Conservation (phyloP, 768 basidiomycete species). For the Boletus insuetus region DNA sequence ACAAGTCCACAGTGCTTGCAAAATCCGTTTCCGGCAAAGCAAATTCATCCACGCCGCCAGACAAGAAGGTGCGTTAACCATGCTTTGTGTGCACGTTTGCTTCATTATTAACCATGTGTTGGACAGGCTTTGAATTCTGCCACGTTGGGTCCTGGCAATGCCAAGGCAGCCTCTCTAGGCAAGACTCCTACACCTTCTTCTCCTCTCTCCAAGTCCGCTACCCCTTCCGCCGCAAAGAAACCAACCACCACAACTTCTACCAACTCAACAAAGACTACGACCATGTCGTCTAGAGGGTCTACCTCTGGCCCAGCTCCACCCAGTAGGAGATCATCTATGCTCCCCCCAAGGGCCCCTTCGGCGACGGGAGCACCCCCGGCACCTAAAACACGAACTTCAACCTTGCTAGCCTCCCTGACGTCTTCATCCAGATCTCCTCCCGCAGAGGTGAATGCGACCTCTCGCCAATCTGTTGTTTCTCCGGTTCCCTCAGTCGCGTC, state of each 20-base stretch:
- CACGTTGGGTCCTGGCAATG: slow-evolving; percentile 58
- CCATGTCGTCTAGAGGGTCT: slow-evolving; percentile 33
- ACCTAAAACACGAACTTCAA: slow-evolving; percentile 38
- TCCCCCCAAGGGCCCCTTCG: slow-evolving; percentile 36
- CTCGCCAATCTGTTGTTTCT: slow-evolving; percentile 54
- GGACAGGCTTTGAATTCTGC: slow-evolving; percentile 61
- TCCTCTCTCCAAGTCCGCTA: slow-evolving; percentile 30
- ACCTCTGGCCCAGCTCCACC: slow-evolving; percentile 32
- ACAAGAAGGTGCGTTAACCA: slow-evolving; percentile 60
- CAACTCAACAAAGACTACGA: slow-evolving; percentile 32
- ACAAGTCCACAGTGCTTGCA: slow-evolving; percentile 38
- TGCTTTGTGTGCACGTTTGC: slow-evolving; percentile 17
- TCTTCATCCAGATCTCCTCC: slow-evolving; percentile 21
- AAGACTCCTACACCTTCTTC: slow-evolving; percentile 40
- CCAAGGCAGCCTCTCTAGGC: slow-evolving; percentile 42
- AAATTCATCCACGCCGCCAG: slow-evolving; percentile 51
- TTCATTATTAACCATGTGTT: slow-evolving; percentile 29
- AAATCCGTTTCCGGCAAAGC: slow-evolving; percentile 46
- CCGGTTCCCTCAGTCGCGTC: slow-evolving; percentile 52
- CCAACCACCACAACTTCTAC: slow-evolving; percentile 26
- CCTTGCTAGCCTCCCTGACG: slow-evolving; percentile 27
- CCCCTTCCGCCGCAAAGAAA: slow-evolving; percentile 32
- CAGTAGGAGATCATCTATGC: slow-evolving; percentile 31
- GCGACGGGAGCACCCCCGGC: slow-evolving; percentile 37
- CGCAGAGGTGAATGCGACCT: slow-evolving; percentile 24